phyloP scores from a whole-genome alignment of 73 alveolate genomes.

The Paramecium primaurelia region DNA sequence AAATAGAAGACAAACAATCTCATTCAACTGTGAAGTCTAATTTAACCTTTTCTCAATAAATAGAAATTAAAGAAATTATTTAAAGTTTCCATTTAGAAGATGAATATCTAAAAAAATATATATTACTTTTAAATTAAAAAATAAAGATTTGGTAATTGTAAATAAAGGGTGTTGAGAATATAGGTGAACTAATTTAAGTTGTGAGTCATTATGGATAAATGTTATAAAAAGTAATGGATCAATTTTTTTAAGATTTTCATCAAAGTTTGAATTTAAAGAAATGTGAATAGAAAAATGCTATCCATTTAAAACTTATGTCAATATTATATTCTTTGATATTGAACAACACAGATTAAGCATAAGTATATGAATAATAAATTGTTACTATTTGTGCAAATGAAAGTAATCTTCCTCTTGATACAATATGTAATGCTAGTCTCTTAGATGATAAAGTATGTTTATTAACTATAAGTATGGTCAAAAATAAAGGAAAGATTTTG shows the following conservation, averaged over 20 bases:
- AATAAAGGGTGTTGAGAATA: not conserved
- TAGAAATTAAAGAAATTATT: not conserved
- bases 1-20: not conserved
- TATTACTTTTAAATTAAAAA: not conserved
- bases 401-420: not conserved
- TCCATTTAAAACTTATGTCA: not conserved
- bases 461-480: not conserved
- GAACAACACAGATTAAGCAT: not conserved
- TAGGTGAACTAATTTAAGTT: not conserved
- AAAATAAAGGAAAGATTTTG: not conserved
- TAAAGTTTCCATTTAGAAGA: conserved; percentile 5
- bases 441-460: conserved; percentile 19
- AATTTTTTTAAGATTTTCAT: not conserved
- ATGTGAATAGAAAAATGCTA: not conserved
- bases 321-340: not conserved
- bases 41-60: not conserved
- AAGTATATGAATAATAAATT: not conserved
- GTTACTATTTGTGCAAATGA: not conserved
- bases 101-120: not conserved
- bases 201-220: not conserved
- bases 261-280: not conserved
- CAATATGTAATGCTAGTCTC: not conserved
- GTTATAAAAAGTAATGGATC: not conserved
- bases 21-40: not conserved
- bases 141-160: not conserved